These are phyloP conservation scores for Aspergillus ostianus DNA, from an alignment of 495 filamentous ascomycete genomes.

Conservation along the genomic window DNA sequence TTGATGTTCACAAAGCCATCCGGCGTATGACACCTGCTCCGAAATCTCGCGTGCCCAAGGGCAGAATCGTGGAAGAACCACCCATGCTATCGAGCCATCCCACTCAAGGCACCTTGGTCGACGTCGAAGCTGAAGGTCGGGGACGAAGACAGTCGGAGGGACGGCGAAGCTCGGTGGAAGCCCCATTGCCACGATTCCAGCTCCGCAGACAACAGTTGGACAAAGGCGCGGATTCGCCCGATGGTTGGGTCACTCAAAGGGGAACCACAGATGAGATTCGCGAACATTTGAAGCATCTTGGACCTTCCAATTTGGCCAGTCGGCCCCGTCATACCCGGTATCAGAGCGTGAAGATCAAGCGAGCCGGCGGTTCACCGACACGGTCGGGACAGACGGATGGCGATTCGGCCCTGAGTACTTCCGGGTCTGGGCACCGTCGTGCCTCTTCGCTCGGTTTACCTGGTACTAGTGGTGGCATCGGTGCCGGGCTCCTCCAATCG, in stretches of 20 bases:
- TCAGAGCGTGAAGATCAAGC: constrained; percentile 87
- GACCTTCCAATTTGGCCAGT: constrained; percentile 86
- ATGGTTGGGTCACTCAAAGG: constrained; percentile 37
- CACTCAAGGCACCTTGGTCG: constrained; percentile 35
- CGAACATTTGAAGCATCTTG: constrained; percentile 84
- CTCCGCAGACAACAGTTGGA: constrained; percentile 36
- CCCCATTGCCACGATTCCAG: constrained; percentile 48
- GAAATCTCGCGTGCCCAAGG: constrained; percentile 58
- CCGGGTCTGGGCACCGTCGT: constrained; percentile 25
- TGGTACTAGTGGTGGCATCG: constrained; percentile 42
- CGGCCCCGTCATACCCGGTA: constrained; percentile 82
- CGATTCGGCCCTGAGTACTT: constrained; percentile 32
- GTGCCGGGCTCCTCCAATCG: constrained; percentile 43
- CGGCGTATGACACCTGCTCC: constrained; percentile 71
- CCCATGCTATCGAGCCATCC: constrained; percentile 28
- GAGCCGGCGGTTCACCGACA: constrained; percentile 48
- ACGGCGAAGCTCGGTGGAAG: constrained; percentile 51
- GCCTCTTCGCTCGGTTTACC: constrained; percentile 26
- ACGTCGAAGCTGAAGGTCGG: constrained; percentile 28
- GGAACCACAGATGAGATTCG: constrained; percentile 60
- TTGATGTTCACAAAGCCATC: constrained; percentile 96
- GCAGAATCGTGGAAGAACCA: constrained; percentile 51
- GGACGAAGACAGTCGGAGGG: constrained; percentile 12
- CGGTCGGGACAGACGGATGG: constrained; percentile 39
- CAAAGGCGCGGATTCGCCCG: constrained; percentile 22